Base-by-base conservation (phyloP, 2,329 filamentous ascomycete genomes). In the Phaeosphaeria sp. region DNA sequence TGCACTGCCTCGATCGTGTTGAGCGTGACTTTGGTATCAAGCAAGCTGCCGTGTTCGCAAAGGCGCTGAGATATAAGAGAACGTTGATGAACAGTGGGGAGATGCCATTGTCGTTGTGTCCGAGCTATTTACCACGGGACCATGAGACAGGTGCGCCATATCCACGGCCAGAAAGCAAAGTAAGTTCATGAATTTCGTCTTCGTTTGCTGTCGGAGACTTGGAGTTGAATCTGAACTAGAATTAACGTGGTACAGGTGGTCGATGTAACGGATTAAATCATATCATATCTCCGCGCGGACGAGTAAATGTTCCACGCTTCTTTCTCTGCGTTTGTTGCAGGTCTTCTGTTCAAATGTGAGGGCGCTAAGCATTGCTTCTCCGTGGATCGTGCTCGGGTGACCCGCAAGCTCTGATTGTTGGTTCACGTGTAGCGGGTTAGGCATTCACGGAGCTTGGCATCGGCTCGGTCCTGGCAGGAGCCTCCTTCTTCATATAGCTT, bases 1-100 rank as follows among this genome's bases (percentile, higher is more conserved):
- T 68, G 7, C 52, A 46, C 2, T 67, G 88, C 9, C 79, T 91
- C 56, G 86, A 89, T 75, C 83, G 88, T 71, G 89, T 91, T 66
- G 87, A 86, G 61, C 86, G 44, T 4, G 72, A 74, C 25, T 76
- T 75, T 51, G 74, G 74, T 0, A 69, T 77, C 46, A 71, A 69
- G 9, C 74, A 77, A 42, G 72, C 71, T 1, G 65, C 58, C n/a
- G 64, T 76, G 4, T 57, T 77, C 24, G 65, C 63, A 0, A 59
- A 59, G 11, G 66, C 70, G 1, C 43, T 77, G 51, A 43, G 49
- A 33, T 18, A 62, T 18, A 74, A 71, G 61, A 60, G 63, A 0
- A 24, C 59, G 4, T n/a, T 66, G 11, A 64, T 65, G 17, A 49
- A 20, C 1, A 30, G 45, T 30, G 55, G 57, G 0, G 48, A 51